Evolutionary conservation across 148 eudicot species (phyloP).

Genomic region (Camellia japonica): DNA sequence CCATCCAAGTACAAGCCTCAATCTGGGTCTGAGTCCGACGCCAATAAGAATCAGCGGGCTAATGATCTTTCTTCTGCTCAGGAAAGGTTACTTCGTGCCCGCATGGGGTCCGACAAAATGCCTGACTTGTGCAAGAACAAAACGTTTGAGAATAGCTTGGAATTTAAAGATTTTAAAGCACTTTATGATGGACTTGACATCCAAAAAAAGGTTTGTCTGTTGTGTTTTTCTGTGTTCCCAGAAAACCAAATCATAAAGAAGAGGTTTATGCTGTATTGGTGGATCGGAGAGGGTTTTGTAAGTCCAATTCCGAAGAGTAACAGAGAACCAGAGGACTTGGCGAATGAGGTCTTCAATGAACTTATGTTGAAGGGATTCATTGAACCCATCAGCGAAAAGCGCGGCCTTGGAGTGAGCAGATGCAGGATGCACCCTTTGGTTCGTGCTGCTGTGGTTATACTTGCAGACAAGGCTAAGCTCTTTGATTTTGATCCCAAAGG

Average conservation of each 20-base stretch:
- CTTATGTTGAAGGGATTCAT: slow-evolving; percentile 23
- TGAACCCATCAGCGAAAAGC: neutral
- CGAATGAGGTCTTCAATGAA: neutral
- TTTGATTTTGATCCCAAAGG: slow-evolving; percentile 19
- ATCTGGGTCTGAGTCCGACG: neutral
- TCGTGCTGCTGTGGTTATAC: slow-evolving; percentile 7
- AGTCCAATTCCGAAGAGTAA: too few species aligned
- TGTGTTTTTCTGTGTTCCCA: slow-evolving; percentile 21
- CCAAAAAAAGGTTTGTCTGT: slow-evolving; percentile 10
- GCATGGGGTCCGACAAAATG: neutral
- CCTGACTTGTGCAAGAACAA: slow-evolving; percentile 10
- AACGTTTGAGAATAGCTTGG: neutral
- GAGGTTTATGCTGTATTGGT: slow-evolving; percentile 31
- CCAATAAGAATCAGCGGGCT: neutral
- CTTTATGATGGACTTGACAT: neutral
- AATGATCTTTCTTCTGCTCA: neutral
- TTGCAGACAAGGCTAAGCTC: slow-evolving; percentile 7
- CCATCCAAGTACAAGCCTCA: neutral
- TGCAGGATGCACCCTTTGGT: slow-evolving; percentile 21
- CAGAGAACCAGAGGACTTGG: slow-evolving; percentile 3
- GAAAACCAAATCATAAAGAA: slow-evolving; percentile 11
- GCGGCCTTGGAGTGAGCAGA: neutral
- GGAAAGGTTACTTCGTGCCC: neutral
- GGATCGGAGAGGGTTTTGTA: slow-evolving; percentile 34
- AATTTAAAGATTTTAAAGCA: neutral